Base-by-base conservation (phyloP, 108 stramenopile species). In the Mayamaea pseudoterrestris region DNA sequence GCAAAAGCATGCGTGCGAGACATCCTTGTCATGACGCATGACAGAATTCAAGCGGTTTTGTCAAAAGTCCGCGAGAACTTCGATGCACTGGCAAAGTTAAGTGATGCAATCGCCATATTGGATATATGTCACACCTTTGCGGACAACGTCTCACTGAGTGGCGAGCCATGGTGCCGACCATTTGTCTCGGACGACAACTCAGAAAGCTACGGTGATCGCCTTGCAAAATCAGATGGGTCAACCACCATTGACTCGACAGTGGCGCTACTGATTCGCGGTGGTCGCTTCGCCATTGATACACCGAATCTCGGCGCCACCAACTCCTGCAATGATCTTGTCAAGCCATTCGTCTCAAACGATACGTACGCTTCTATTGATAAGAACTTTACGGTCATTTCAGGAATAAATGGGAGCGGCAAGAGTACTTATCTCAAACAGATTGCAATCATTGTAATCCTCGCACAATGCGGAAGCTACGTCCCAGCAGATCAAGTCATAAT, bases 401-500 rank as follows among this genome's bases (percentile, higher is more conserved):
- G 90, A 3, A 77, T 84, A 30, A 91, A 83, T 50, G 83, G 74
- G 9, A 68, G 71, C 30, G 90, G 86, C 12, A 88, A 93, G 61
- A 77, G 72, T 34, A 93, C 91, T 1, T 93, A 93, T 54, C 43
- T 93, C 47, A 93, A 93, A 51, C 84, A 87, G 45, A 66, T 93
- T 47, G 96, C 85, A 12, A 83, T 88, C 41, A 83, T 83, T 50
- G 77, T 78, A 17, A 68, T 95, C 8, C 79, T 97, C 14, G 93
- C 93, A 4, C 96, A 97, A 44, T 84, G 80, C 40, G 96, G 96
- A 35, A 75, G 84, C 60, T 93, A 85, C 47, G 92, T 94, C 5
- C 96, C 96, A 5, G 92, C 92, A 14, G 85, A 89, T 42, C 67
- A 79, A 44, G 96, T 93, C 11, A 47, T 61, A 2, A 48, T 97